These are phyloP conservation scores for Hemileia vastatrix DNA, from an alignment of 1,284 basidiomycete genomes.

Conservation along the genomic window DNA sequence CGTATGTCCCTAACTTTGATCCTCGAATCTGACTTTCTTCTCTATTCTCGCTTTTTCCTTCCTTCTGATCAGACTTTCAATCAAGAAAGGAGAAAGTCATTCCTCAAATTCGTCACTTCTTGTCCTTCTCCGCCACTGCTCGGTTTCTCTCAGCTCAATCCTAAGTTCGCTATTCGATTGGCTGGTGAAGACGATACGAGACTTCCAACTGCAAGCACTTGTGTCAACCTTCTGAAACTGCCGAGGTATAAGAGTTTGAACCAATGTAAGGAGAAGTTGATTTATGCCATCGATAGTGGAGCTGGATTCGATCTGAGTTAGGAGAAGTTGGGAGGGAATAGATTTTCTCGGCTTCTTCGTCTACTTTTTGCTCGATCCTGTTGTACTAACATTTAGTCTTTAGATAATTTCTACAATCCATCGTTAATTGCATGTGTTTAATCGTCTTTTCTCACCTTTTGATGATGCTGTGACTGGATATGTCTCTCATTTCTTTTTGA, in stretches of 20 bases:
- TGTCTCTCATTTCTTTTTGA: too few relatives aligned
- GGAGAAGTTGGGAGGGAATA: too few relatives aligned
- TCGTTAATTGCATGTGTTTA: too few relatives aligned
- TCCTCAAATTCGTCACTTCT: constrained; percentile 82
- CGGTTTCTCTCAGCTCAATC: too few relatives aligned
- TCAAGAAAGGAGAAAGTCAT: constrained; percentile 60
- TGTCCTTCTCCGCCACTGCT: constrained; percentile 80
- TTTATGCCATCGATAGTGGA: constrained; percentile 70
- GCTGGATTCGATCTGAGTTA: constrained; percentile 83
- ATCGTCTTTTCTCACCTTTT: too few relatives aligned
- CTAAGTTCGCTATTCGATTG: constrained; percentile 73
- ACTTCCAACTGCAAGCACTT: too few relatives aligned
- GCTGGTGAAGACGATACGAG: constrained; percentile 62
- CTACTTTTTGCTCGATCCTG: too few relatives aligned
- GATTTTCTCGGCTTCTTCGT: too few relatives aligned
- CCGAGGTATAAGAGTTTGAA: constrained; percentile 58
- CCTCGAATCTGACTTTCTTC: neutral
- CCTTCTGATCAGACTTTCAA: constrained; percentile 48
- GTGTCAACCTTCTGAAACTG: constrained; percentile 62
- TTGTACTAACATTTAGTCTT: too few relatives aligned
- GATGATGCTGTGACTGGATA: too few relatives aligned
- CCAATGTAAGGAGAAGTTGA: constrained; percentile 58
- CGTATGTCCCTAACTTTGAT: neutral
- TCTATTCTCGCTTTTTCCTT: constrained; percentile 2
- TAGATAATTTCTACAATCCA: too few relatives aligned